These are phyloP conservation scores for Tricholoma saponaceum DNA, from an alignment of 768 basidiomycete genomes.

Conservation along the genomic window DNA sequence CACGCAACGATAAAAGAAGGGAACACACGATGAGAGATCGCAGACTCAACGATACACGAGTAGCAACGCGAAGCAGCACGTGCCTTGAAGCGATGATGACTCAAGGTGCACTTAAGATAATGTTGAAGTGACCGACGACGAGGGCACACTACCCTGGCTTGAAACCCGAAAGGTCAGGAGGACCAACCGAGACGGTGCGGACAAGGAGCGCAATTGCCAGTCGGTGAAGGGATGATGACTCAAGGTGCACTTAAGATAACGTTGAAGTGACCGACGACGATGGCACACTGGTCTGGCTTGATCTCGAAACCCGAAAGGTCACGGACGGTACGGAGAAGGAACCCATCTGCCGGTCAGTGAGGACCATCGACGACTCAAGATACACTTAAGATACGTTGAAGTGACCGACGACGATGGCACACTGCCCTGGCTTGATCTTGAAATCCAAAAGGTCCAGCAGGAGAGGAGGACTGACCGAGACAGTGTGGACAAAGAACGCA, in stretches of 20 bases:
- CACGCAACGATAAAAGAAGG: not conserved
- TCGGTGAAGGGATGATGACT: not conserved
- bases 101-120: not conserved
- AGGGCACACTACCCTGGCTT: not conserved
- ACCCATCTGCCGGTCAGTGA: not conserved
- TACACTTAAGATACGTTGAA: not conserved
- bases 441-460: not conserved
- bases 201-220: not conserved
- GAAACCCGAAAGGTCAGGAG: not conserved
- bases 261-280: no score
- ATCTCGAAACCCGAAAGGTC: not conserved
- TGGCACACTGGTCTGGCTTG: not conserved
- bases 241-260: not conserved
- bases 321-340: not conserved
- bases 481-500: not conserved
- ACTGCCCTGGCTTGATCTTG: not conserved
- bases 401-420: no score
- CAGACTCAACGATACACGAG: not conserved
- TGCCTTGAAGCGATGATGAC: not conserved
- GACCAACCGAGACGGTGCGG: not conserved
- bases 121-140: no score
- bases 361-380: not conserved
- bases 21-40: not conserved
- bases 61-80: not conserved
- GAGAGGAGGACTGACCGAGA: not conserved